Evolutionary conservation across 768 basidiomycete genomes (phyloP), one percentile per base, ranked within the genome.

Genomic region (Inosperma sp.): DNA sequence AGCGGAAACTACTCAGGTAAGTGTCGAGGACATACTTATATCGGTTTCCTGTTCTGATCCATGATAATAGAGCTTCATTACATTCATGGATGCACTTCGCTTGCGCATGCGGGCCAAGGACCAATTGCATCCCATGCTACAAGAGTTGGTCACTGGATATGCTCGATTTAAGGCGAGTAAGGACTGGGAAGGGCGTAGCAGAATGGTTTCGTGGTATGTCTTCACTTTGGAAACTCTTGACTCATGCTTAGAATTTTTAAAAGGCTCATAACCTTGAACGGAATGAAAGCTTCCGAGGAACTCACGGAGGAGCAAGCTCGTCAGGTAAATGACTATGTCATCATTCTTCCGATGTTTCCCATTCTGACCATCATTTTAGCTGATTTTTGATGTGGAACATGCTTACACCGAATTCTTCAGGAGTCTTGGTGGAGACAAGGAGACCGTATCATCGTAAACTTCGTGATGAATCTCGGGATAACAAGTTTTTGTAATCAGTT

Each of bases 21-120:
- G 67, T 59, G 12, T 21, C 16, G 16, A n/a, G n/a, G n/a, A 16
- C 23, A 9, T 21, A 40, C 23, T 36, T 14, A 27, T 12, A 4
- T 26, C 5, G 16, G 26, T 16, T 0, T 1, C 3, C n/a, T 14
- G 3, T 47, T 29, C 9, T 14, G 23, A 34, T 33, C 39, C 34
- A 33, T 36, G 37, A n/a, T 16, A 35, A 29, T 59, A 97, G 93
- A 88, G 84, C 65, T 99, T 98, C 56, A 98, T 99, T 57, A 98
- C 95, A 0, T 94, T 98, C 57, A 96, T 98, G 91, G 96, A 99
- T 59, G 95, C 93, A 1, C 76, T 98, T 22, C 94, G 93, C 62
- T 75, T 98, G 43, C 83, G 87, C 8, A 72, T 97, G 59, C 81
- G 93, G n/a, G 95, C 96, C 3, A 99, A 97, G 65, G 96, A 98